Base-by-base conservation (phyloP, 78 protist species). In the Bodo saltans region DNA sequence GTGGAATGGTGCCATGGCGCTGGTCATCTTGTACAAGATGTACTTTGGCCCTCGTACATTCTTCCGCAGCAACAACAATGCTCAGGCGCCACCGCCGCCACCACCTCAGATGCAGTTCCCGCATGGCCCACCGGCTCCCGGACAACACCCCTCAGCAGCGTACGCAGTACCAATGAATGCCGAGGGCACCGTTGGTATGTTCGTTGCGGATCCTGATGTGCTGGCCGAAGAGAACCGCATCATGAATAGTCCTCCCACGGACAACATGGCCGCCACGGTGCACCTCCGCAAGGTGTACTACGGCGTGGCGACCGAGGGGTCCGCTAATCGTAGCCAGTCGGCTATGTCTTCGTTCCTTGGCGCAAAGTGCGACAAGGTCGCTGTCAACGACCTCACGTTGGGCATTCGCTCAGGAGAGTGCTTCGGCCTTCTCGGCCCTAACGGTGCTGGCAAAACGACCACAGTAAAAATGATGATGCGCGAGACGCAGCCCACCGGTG, bases 391-490 rank as follows among this genome's bases (percentile, higher is more conserved):
- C 40, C 38, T 87, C 30, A 30, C 76, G 25, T 87, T 87, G 12
- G 68, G 70, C 29, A 35, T 87, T 11, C 1, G 1, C 3, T n/a
- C 26, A 4, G 86, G 79, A 12, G 79, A 69, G 60, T 70, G 69
- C 41, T 87, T 81, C 47, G 89, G 74, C 42, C 3, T 87, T 47
- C 83, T 90, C 28, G 96, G 96, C 23, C 90, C 92, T 33, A 96
- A 95, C 83, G 98, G 98, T 32, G 97, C 98, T 0, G 98, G 98
- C 42, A 96, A 95, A 78, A 90, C 96, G 0, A 94, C 95, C 0
- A 87, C 95, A 30, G 40, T 96, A 4, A 26, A 67, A 23, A 86
- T 96, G 88, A 82, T 97, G 30, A 78, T 91, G 0, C 97, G 97
- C 30, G 85, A 88, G 76, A 37, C 60, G 69, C 34, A 70, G 37